Base-by-base conservation (phyloP, 768 basidiomycete species). In the Hypholoma sublateritium region DNA sequence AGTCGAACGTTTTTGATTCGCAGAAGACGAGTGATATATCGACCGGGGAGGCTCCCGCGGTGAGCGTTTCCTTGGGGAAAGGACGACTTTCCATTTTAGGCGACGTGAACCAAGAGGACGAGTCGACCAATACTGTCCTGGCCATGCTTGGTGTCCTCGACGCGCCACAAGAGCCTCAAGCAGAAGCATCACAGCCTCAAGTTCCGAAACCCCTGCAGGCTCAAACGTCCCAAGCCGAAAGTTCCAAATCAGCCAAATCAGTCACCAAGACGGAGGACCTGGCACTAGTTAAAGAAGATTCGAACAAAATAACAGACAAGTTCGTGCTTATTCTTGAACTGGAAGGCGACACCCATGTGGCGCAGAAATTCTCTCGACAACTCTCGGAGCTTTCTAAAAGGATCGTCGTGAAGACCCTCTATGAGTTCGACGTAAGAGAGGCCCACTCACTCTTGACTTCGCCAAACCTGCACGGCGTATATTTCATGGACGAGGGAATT, bases 81-180 rank as follows among this genome's bases (percentile, higher is more conserved):
- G 77, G 78, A 3, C 65, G 64, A 22, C 62, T 80, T 11, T 73
- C 76, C 5, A 78, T 72, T 55, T 59, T 78, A 12, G 77, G 78
- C 2, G 77, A 80, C 56, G 75, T 78, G n/a, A 76, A 78, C 65
- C 68, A 63, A 2, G 77, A 78, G 60, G 56, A 63, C 2, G 64
- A 53, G 16, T 72, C 74, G 1, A 75, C 73, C 21, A 68, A 64
- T 17, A 66, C 71, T 9, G 57, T 75, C 25, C 57, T 76, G 19
- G 72, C 75, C 11, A 76, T 79, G 73, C 70, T 73, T 17, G 71
- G 69, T 21, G 53, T 76, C 36, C 62, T 74, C 24, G 71, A 74
- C 36, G 35, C 50, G 22, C 53, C 58, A 11, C 59, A 53, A 32
- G 35, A 39, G 7, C 57, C 49, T 9, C 55, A 55, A 17, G 7